Base-by-base conservation (phyloP, 2,329 filamentous ascomycete genomes). In the Hansfordia pulvinata region DNA sequence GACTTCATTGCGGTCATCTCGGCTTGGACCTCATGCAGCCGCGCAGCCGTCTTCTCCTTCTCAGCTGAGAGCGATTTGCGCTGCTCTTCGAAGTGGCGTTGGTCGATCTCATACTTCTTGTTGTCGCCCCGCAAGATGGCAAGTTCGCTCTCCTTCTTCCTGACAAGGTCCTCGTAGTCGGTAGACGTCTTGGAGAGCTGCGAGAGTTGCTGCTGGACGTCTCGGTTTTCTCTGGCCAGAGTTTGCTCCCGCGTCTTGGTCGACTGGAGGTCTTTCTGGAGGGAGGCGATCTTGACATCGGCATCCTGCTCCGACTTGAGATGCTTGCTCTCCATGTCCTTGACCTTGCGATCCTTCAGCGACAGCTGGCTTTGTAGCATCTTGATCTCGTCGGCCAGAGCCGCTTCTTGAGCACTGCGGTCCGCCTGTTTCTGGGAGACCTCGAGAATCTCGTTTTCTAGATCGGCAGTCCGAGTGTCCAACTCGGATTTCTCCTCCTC, bases 61-160 rank as follows among this genome's bases (percentile, higher is more conserved):
- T 93, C 82, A 1, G 65, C 62, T 1, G 67, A 61, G 18, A 98
- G 60, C 1, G 62, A 60, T 33, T 68, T 71, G 47, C 76, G 85
- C 46, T 94, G 84, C 3, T 80, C 69, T 36, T 93, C 84, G 19
- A 93, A 73, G 10, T 64, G 65, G 34, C 73, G 75, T 17, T 78
- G 80, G 41, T 94, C 86, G 27, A 76, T 72, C 47, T 93, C 81
- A 38, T 79, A 77, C 36, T 78, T 83, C 47, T 79, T 81, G 35
- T 86, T 72, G 47, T 98, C 90, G 8, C 75, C 74, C 39, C 85
- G 83, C 18, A 96, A 64, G 23, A 96, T 66, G 1, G 78, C 69
- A 12, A 98, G 61, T 46, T 98, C 92, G 49, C 86, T 93, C 47
- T 98, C 90, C 49, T 96, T 98, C 32, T 81, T 77, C 14, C 85